Evolutionary conservation across 345 rosid species (phyloP).

Genomic region (Carallia brachiata): DNA sequence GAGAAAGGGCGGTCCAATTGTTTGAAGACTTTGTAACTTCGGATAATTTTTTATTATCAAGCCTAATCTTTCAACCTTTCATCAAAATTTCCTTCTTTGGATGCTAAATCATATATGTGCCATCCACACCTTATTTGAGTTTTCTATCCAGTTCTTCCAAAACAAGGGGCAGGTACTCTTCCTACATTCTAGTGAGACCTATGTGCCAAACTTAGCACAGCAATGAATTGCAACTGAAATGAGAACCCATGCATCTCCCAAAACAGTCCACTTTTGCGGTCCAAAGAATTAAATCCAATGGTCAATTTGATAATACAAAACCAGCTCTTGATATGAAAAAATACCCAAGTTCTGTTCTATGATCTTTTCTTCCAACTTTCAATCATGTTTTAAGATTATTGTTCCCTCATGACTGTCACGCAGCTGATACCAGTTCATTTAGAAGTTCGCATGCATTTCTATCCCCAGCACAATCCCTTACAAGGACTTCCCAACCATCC

Average conservation of each 20-base stretch:
- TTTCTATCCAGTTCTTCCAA: background rate
- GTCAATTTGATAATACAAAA: conserved; percentile 2
- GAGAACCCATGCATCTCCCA: background rate
- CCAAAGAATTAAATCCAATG: background rate
- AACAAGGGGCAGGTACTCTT: background rate
- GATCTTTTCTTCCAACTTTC: background rate
- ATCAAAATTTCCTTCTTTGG: background rate
- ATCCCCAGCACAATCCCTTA: conserved; percentile 37
- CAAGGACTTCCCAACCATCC: conserved; percentile 52
- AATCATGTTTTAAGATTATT: background rate
- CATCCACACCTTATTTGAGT: background rate
- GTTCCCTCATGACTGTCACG: background rate
- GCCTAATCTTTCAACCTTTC: too few species aligned
- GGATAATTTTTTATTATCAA: background rate
- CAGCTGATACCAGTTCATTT: conserved; percentile 31
- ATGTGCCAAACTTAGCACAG: background rate
- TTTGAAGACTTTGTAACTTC: background rate
- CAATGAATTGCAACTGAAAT: background rate
- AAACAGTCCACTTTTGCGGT: background rate
- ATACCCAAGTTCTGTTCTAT: background rate
- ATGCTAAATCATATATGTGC: background rate
- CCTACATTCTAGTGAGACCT: background rate
- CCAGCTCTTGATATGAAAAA: background rate
- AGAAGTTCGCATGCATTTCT: conserved; percentile 36
- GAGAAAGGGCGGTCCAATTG: background rate